Base-by-base conservation (phyloP, 2,329 filamentous ascomycete species). In the Colletotrichum sp. region DNA sequence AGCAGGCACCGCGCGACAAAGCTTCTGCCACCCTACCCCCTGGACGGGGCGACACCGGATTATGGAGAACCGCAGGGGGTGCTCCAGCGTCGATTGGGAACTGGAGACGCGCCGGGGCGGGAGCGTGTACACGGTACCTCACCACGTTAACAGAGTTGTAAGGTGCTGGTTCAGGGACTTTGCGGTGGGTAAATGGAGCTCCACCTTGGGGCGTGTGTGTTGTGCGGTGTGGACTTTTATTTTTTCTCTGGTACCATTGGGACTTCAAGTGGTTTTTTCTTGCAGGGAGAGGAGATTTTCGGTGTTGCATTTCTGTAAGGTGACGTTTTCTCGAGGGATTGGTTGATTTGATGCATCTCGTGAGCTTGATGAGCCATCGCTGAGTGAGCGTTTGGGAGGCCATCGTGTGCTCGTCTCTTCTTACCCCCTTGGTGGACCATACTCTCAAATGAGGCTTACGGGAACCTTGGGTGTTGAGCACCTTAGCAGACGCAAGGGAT, bases 61-160 rank as follows among this genome's bases (percentile, higher is more conserved):
- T 74, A 69, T 76, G 74, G 74, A 76, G 65, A 76, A 74, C 57
- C 49, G 64, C 74, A 76, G 74, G 74, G 72, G 73, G 70, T 34
- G 44, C 44, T 52, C 44, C 44, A 52, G 44, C n/a, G n/a, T 13
- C 34, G 16, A 72, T 63, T 68, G 52, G 55, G 72, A 55, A 62
- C 62, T 28, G 57, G 57, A 66, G 39, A 59, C 52, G 28, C 28
- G 59, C 13, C 62, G 36, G 57, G 52, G 44, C 44, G 44, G 44
- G n/a, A 52, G 44, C 44, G 44, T 21, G 69, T 71, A 71, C 26
- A 52, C 59, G n/a, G 39, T 65, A 71, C 69, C 16, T 71, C 32
- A 49, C 26, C 69, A 71, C 68, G 26, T 70, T 63, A 52, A 70
- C 59, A 34, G 34, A 34, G 66, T 10, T 63, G 68, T 34, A 63